Base-by-base conservation (phyloP, 306 rosid species). In the Quercus bicolor region DNA sequence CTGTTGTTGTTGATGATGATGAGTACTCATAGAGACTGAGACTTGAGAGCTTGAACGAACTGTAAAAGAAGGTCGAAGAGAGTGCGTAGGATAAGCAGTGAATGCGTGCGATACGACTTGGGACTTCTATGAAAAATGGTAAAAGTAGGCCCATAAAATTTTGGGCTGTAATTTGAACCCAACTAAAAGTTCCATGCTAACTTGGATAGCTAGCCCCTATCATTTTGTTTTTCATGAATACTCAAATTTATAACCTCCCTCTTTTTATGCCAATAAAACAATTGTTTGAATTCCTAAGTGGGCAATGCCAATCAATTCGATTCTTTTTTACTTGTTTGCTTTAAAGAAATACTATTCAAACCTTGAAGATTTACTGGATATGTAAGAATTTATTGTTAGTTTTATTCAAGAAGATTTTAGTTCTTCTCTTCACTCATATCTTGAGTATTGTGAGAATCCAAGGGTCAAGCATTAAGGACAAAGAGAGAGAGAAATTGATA, bases 41-140 rank as follows among this genome's bases (percentile, higher is more conserved):
- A 79, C 76, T 5, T 64, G 84, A 81, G 89, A 74, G 77, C 56
- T 29, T 54, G 81, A 77, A 37, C 78, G 79, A 80, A 75, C 20
- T 6, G 87, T 72, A 56, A 48, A 48, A 48, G 88, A 87, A 74
- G 82, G 26, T 83, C 81, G 78, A n/a, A 56, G 15, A 56, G 79
- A 72, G 51, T 66, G 87, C 56, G 79, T 20, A 55, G 91, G 89
- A 87, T 81, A 77, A 83, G 88, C 75, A 79, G 78, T 71, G 15
- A 56, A 52, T 74, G 90, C 75, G 89, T 64, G 78, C 70, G 87
- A 83, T 76, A 77, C 66, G 40, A 68, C 43, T 14, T 53, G 54
- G 55, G 11, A 9, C 37, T 1, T 15, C 16, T 14, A 26, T 24
- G 28, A 40, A 61, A 28, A 14, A 5, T 16, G 4, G 10, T 31